Evolutionary conservation across 768 basidiomycete genomes (phyloP), one percentile per base, ranked within the genome.

Genomic region (Lactarius indigo): DNA sequence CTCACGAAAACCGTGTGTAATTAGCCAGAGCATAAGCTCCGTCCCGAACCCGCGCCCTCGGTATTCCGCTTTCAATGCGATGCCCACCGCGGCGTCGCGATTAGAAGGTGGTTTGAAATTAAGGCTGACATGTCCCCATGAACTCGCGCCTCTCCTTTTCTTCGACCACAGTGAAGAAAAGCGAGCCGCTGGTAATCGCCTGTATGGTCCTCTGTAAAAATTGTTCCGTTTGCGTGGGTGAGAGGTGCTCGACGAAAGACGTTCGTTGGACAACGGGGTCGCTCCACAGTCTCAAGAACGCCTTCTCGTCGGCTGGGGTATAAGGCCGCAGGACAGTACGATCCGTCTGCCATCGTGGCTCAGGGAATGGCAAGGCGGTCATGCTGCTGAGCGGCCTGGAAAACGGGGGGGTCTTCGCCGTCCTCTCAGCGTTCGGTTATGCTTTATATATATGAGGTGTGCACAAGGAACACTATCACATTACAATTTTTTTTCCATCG

Each of bases 31-130:
- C 58, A 78, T 77, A 56, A 76, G 76, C 59, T 83, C 80, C 37
- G 73, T 77, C 3, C 81, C 81, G 61, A 78, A 82, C 1, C 82
- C 82, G 20, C 75, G 73, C 15, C 74, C 71, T 78, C 82, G 80
- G 60, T 76, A 78, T 61, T 72, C 42, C 2, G 72, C 71, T 12
- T 55, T 58, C 18, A 80, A 69, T 50, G 74, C 75, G 57, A 80
- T 74, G 2, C 75, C 74, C 37, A 78, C 74, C 33, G 69, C 66
- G 59, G 77, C 77, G 62, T 78, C 73, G 66, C 75, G 72, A 41
- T 78, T 71, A 68, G 69, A 69, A 7, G 73, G 72, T 28, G 74
- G 69, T 26, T 58, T 68, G 7, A 75, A 71, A 58, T 67, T 71
- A 28, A 79, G 37, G 50, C 72, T 71, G 44, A 76, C 70, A 17